A percentile compares a stretch with the other conserved stretches of the same genome.
Conservation (phyloP, 176 grass and related monocot genomes). For the Leersia perrieri region DNA sequence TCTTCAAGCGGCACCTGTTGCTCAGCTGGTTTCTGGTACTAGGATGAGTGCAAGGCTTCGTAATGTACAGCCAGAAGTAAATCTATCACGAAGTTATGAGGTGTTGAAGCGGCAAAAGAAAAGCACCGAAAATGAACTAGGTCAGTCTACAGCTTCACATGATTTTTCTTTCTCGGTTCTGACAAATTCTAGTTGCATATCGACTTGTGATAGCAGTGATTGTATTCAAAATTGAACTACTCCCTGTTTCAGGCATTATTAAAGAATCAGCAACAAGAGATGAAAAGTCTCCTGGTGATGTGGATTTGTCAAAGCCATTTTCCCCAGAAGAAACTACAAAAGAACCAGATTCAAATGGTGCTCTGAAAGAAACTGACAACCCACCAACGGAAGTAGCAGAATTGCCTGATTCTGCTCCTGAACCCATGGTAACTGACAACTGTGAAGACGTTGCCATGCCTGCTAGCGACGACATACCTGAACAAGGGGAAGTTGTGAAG, state of each 20-base stretch:
- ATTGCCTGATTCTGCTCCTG: slow-evolving; percentile 32
- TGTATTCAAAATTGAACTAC: background rate
- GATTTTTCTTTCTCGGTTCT: slow-evolving; percentile 14
- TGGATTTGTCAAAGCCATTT: slow-evolving; percentile 52
- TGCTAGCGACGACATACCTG: slow-evolving; percentile 33
- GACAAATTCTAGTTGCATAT: background rate
- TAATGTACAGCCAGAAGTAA: slow-evolving; percentile 87
- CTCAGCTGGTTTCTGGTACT: slow-evolving; percentile 65
- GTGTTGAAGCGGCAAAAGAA: slow-evolving; percentile 76
- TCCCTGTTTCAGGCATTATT: slow-evolving; percentile 37
- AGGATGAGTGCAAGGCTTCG: slow-evolving; percentile 89
- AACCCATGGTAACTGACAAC: slow-evolving; percentile 38
- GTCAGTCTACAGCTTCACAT: slow-evolving; percentile 26
- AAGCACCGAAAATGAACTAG: slow-evolving; percentile 62
- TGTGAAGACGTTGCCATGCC: slow-evolving; percentile 5
- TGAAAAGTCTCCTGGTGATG: slow-evolving; percentile 39
- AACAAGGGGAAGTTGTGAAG: slow-evolving; percentile 51
- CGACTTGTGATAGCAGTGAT: background rate
- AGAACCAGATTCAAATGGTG: slow-evolving; percentile 56
- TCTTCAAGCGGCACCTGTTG: slow-evolving; percentile 71
- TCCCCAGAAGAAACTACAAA: slow-evolving; percentile 40
- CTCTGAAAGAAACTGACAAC: slow-evolving; percentile 32
- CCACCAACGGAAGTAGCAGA: slow-evolving; percentile 30
- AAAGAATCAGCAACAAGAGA: slow-evolving; percentile 57
- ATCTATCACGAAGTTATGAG: slow-evolving; percentile 77